Base-by-base conservation (phyloP, 306 rosid species). In the Cicer yamashitae region DNA sequence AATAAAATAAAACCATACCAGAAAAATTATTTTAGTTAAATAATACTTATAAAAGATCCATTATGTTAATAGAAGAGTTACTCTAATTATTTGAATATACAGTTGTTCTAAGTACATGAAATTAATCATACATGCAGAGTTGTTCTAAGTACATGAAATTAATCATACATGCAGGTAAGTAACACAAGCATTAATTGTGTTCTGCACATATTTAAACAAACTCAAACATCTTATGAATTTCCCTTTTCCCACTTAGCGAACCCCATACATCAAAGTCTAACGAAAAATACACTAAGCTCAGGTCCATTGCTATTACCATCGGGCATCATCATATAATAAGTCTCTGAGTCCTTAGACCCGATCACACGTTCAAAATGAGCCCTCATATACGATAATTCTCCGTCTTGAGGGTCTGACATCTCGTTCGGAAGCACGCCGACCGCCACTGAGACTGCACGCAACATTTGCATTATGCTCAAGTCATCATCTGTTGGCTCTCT, bases 341-440 rank as follows among this genome's bases (percentile, higher is more conserved):
- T 86, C 75, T 94, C 98, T 0, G 98, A 91, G 30, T 94, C 98
- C 82, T 76, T 94, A 0, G 98, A 91, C 43, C 97, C 98, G 3
- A 86, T 71, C 6, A 90, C 97, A 1, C 94, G 83, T 75, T 90
- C 97, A 41, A 94, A 91, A 81, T 82, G 25, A 0, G 86, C 90
- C 67, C 98, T 88, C 96, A 87, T 83, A 67, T 91, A 94, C 22
- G 88, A 87, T 11, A 94, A 9, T 13, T 94, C 96, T 6, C 92
- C 94, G 1, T 86, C 91, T 0, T 78, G 77, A 43, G 81, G 88
- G 18, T 73, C 83, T 1, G 71, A 10, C 70, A 81, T 82, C 40
- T 84, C 80, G 6, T n/a, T 25, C 0, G 98, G 98, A 7, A 94
- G 82, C 44, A 91, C 88, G 0, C 97, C 98, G 4, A 93, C 94